Percentiles rank a stretch among this genome's conserved stretches.
Evolutionary conservation across 2,329 filamentous ascomycete genomes (phyloP).

Genomic region (Moelleriella libera): DNA sequence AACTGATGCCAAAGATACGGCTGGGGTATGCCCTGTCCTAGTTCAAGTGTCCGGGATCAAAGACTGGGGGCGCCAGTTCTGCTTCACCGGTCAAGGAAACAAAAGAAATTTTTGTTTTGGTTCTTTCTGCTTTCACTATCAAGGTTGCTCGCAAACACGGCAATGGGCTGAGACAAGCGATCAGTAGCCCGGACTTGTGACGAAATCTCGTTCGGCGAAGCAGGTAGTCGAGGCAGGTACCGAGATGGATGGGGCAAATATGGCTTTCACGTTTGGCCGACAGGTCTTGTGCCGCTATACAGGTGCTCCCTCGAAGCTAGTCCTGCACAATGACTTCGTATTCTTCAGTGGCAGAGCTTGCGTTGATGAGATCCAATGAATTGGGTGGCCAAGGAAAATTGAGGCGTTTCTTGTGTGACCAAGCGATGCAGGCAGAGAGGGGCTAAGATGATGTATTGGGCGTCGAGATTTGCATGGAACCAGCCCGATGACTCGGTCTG

Average conservation of each 20-base stretch:
- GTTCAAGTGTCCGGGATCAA: neutral
- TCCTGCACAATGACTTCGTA: slow-evolving; percentile 12
- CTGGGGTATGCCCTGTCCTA: slow-evolving; percentile 13
- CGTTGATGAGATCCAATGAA: slow-evolving; percentile 11
- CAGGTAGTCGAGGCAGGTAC: neutral
- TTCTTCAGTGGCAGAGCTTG: slow-evolving; percentile 9
- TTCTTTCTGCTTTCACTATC: too few species aligned
- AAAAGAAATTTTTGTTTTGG: neutral
- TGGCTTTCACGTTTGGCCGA: neutral
- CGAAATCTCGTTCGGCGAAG: neutral
- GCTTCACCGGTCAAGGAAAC: slow-evolving; percentile 1
- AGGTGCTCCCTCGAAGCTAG: neutral
- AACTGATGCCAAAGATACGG: slow-evolving; percentile 11
- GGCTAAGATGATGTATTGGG: slow-evolving; percentile 4
- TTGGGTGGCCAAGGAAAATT: slow-evolving; percentile 7
- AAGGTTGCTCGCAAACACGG: neutral
- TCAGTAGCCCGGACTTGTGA: neutral
- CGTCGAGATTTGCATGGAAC: slow-evolving; percentile 2
- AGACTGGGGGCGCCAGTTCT: neutral
- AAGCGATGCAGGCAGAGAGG: slow-evolving; percentile 5
- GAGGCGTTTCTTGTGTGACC: slow-evolving; percentile 11
- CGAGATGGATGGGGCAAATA: slow-evolving; percentile 9
- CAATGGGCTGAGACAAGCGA: slow-evolving; percentile 1
- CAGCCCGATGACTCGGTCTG: slow-evolving; percentile 1
- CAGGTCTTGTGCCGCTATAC: neutral